phyloP scores from a whole-genome alignment of 2,329 filamentous ascomycete genomes.

The Nothophaeocryptopus gaeumannii region DNA sequence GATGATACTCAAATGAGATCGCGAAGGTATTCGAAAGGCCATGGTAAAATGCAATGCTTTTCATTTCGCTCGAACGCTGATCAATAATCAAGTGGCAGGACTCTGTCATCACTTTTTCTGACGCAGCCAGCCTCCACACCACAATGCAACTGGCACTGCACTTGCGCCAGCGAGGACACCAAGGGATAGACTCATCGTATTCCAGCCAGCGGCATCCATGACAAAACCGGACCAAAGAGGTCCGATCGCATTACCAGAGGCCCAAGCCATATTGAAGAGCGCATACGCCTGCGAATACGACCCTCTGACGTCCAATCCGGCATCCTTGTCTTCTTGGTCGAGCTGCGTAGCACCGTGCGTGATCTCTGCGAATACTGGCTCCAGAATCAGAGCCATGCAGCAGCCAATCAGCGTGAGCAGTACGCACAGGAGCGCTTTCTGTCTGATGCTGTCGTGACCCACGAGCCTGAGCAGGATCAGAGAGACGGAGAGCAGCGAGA shows the following conservation, averaged over 20 bases:
- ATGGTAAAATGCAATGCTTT: too few relatives aligned
- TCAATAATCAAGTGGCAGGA: too few relatives aligned
- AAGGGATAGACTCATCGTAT: conserved; percentile 23
- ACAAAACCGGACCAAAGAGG: conserved; percentile 27
- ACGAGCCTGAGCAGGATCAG: conserved; percentile 22
- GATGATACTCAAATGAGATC: too few relatives aligned
- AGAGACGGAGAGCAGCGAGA: conserved; percentile 13
- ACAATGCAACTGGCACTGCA: conserved; percentile 44
- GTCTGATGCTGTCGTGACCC: conserved; percentile 6
- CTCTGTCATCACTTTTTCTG: too few relatives aligned
- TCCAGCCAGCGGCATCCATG: conserved; percentile 26
- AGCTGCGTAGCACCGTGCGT: conserved; percentile 17
- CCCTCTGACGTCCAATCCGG: conserved; percentile 10
- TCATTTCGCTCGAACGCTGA: too few relatives aligned
- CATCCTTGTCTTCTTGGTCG: conserved; percentile 10
- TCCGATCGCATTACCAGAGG: conserved; percentile 22
- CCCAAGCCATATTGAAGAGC: conserved; percentile 29
- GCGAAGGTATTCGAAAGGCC: too few relatives aligned
- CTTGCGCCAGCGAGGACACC: conserved; percentile 44
- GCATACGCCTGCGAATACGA: conserved; percentile 55
- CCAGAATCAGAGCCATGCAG: conserved; percentile 20
- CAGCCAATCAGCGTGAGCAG: conserved; percentile 20
- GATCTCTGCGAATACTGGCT: conserved; percentile 25
- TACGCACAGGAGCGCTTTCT: conserved; percentile 21
- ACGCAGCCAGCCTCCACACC: conserved; percentile 18